Base-by-base conservation (phyloP, 2,329 filamentous ascomycete genomes). In the Akanthomyces dipterigenus region DNA sequence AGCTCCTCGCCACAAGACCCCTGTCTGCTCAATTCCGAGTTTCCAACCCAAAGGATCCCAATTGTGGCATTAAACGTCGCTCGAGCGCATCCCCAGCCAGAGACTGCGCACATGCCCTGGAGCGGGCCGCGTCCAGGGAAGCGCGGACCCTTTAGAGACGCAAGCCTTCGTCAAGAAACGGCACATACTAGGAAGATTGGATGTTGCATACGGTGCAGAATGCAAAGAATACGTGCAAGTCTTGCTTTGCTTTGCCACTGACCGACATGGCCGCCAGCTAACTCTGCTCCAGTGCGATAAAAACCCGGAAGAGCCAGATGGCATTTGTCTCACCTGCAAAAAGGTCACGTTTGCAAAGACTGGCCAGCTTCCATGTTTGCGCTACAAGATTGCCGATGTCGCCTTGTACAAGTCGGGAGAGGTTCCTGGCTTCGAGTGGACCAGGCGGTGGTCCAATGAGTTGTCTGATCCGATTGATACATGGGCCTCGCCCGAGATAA, bases 321-420 rank as follows among this genome's bases (percentile, higher is more conserved):
- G 80, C 0, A 70, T 76, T 7, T 87, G 84, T 64, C 61, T 81
- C 22, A 81, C 80, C 3, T 87, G 84, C 70, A 76, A 76, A 62
- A 85, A 79, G 63, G 76, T 82, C 5, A 70, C 75, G 18, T 78
- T 76, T 63, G 76, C 73, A n/a, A 82, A 79, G 63, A 73, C 82
- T 2, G 80, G 78, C 65, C 77, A 81, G 6, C 76, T 85, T 46
- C 82, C 82, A 9, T 87, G 84, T 65, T 73, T 85, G 57, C 78
- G 84, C n/a, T 82, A 82, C 69, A 86, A 85, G 67, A 81, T 87
- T 63, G 82, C 79, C 11, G 83, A 85, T 58, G 76, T 86, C 54
- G 77, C 76, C 55, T 74, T 86, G 9, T 85, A 82, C 70, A 86
- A 86, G 67, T 79, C 82, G 0, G 82, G 81, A 7, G 81, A 83